Evolutionary conservation across 1,284 basidiomycete genomes (phyloP).

Genomic region (Sanghuangporus baumii): DNA sequence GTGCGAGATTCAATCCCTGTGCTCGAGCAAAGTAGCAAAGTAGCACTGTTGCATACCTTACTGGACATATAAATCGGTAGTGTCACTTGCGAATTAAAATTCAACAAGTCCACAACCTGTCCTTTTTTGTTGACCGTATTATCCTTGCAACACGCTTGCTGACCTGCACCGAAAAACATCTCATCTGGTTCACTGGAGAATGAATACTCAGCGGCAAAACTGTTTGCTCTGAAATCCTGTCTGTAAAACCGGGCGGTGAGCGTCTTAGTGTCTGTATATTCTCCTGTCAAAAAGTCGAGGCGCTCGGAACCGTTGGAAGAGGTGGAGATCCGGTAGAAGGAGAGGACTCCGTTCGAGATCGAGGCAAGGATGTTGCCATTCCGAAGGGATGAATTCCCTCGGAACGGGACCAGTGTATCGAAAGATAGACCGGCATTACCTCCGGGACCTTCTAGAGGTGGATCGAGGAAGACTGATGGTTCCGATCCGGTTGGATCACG

Average conservation of each 20-base stretch:
- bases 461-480: constrained; percentile 34
- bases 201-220: constrained; percentile 33
- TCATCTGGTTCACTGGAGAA: constrained; percentile 33
- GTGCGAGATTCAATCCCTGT: background rate
- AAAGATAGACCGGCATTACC: constrained; percentile 30
- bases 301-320: constrained; percentile 30
- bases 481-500: constrained; percentile 35
- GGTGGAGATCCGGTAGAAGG: constrained; percentile 29
- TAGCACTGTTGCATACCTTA: constrained; percentile 25
- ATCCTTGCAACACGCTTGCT: constrained; percentile 38
- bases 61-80: constrained; percentile 38
- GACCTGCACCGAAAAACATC: constrained; percentile 35
- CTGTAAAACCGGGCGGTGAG: constrained; percentile 31
- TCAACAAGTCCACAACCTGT: constrained; percentile 36
- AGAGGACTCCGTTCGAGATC: constrained; percentile 28
- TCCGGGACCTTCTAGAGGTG: constrained; percentile 35
- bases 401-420: constrained; percentile 30
- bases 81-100: constrained; percentile 38
- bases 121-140: constrained; percentile 39
- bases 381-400: constrained; percentile 30
- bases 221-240: constrained; percentile 32
- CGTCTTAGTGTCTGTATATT: constrained; percentile 35
- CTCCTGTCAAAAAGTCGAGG: constrained; percentile 26
- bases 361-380: constrained; percentile 33
- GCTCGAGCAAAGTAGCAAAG: background rate